Conservation (phyloP, 2,329 filamentous ascomycete species). For the Incumbomyces lentus region DNA sequence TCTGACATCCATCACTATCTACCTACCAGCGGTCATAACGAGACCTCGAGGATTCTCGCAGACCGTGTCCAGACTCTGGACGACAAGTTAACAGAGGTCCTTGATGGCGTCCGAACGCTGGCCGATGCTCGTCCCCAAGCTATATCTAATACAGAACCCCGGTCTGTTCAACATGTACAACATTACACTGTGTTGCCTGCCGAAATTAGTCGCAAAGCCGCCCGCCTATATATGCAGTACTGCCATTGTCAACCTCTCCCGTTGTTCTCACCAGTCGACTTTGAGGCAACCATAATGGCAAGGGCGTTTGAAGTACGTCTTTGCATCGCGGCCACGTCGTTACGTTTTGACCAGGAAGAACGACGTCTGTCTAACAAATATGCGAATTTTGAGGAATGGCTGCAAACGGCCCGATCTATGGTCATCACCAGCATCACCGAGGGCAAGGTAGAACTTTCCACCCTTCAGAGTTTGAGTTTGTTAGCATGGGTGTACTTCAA, state of each 20-base stretch:
- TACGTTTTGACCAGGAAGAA: conserved; percentile 21
- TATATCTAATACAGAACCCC: background rate
- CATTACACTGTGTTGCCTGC: background rate
- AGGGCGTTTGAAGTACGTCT: conserved; percentile 24
- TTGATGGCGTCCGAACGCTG: conserved; percentile 1
- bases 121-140: background rate
- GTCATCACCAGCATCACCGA: conserved; percentile 31
- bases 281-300: conserved; percentile 12
- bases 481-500: conserved; percentile 34
- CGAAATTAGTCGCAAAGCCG: background rate
- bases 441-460: conserved; percentile 34
- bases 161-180: no score
- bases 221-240: conserved; percentile 22
- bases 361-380: conserved; percentile 13
- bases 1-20: background rate
- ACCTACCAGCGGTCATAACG: background rate
- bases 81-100: conserved; percentile 9
- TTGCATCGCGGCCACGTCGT: conserved; percentile 23
- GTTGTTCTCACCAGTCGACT: conserved; percentile 20
- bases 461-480: conserved; percentile 32
- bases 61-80: conserved; percentile 1
- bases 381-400: conserved; percentile 9
- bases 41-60: background rate
- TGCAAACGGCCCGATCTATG: conserved; percentile 23
- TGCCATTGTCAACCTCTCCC: conserved; percentile 28